Conservation (phyloP, 2,329 filamentous ascomycete species). For the Boeremia lycopersici region DNA sequence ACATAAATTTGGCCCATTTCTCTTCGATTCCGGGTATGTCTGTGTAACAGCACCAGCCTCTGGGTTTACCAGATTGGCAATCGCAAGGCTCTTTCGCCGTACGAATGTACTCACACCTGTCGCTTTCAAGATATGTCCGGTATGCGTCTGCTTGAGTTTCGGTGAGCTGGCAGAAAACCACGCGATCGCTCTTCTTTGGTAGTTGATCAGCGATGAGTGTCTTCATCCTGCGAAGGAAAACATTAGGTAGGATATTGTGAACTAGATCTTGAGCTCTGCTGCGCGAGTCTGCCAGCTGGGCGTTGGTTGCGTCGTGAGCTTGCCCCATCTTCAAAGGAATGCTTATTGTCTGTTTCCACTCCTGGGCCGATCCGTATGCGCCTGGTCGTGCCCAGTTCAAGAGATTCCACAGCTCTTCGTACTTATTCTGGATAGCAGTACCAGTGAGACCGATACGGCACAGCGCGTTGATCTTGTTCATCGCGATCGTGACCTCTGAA, state of each 20-base stretch:
- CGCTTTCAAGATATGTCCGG: slow-evolving; percentile 76
- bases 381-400: slow-evolving; percentile 97
- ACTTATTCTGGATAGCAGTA: slow-evolving; percentile 97
- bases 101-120: slow-evolving; percentile 72
- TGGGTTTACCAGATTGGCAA: slow-evolving; percentile 71
- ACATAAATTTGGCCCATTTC: slow-evolving; percentile 78
- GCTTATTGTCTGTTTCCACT: slow-evolving; percentile 80
- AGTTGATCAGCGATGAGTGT: slow-evolving; percentile 88
- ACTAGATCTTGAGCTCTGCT: slow-evolving; percentile 84
- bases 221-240: slow-evolving; percentile 94
- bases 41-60: slow-evolving; percentile 80
- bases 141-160: slow-evolving; percentile 82
- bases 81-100: slow-evolving; percentile 70
- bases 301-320: slow-evolving; percentile 85
- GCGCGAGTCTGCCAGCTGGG: slow-evolving; percentile 80
- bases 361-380: slow-evolving; percentile 66
- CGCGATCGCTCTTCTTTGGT: slow-evolving; percentile 90
- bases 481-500: slow-evolving; percentile 79
- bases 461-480: slow-evolving; percentile 88
- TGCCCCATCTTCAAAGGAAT: slow-evolving; percentile 85
- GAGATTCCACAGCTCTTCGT: slow-evolving; percentile 95
- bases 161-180: slow-evolving; percentile 93
- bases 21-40: slow-evolving; percentile 60
- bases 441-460: slow-evolving; percentile 93
- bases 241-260: slow-evolving; percentile 82